Evolutionary conservation across 352 stramenopile species (phyloP).

Genomic region (Phytophthora aleatoria): DNA sequence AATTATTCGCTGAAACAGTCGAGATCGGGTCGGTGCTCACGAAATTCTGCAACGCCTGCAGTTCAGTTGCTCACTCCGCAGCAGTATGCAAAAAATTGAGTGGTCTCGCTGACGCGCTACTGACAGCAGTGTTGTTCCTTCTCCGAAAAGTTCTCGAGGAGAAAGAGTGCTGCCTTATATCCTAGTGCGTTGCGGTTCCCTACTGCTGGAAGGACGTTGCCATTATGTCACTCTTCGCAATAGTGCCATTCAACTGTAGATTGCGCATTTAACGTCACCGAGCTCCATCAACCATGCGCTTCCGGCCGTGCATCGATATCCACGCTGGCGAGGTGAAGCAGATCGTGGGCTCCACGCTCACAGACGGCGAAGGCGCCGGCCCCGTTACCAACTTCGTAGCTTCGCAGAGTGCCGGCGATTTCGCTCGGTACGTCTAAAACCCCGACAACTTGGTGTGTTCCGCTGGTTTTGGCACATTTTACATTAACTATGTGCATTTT

Average conservation of each 20-base stretch:
- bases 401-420: conserved; percentile 68
- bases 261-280: conserved; percentile 3
- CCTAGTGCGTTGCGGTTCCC: no score
- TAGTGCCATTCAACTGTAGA: conserved; percentile 7
- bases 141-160: neutral
- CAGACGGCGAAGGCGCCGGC: conserved; percentile 64
- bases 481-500: conserved; percentile 1
- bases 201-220: neutral
- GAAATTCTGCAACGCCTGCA: conserved; percentile 1
- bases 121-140: neutral
- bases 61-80: neutral
- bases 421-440: conserved; percentile 56
- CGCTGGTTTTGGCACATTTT: neutral
- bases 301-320: conserved; percentile 98
- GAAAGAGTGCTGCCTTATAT: no score
- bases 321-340: conserved; percentile 98
- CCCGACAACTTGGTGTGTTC: neutral
- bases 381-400: conserved; percentile 95
- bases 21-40: neutral
- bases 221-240: conserved; percentile 17
- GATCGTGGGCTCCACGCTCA: conserved; percentile 98
- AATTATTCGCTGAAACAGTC: conserved; percentile 23
- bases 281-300: conserved; percentile 82
- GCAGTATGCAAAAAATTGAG: neutral
- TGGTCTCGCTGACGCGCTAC: neutral